These are phyloP conservation scores for Rhododendron simsii DNA, from an alignment of 148 eudicot genomes.

Conservation along the genomic window DNA sequence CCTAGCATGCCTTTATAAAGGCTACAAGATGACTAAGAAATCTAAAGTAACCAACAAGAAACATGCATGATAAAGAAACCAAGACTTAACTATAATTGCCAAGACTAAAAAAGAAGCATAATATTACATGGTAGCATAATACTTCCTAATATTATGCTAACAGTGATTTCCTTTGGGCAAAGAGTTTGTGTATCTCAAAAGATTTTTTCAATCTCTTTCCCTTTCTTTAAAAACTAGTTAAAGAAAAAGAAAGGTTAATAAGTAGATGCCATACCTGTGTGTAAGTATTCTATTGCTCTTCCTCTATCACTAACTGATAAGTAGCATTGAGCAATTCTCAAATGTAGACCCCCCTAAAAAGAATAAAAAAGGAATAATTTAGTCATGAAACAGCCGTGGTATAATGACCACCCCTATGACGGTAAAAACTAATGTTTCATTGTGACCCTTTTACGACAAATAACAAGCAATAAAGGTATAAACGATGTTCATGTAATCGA, in stretches of 20 bases:
- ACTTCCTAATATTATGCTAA: too few species aligned
- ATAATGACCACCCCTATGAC: neutral
- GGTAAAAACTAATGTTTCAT: neutral
- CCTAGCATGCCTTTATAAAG: too few species aligned
- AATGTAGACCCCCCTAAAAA: slow-evolving; percentile 49
- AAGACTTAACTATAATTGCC: too few species aligned
- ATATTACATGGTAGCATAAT: too few species aligned
- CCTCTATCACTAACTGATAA: slow-evolving; percentile 31
- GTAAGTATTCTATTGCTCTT: slow-evolving; percentile 63
- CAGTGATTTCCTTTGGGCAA: neutral
- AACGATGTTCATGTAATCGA: neutral
- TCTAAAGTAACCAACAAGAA: too few species aligned
- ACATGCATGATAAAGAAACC: too few species aligned
- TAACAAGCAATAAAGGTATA: neutral
- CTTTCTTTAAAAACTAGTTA: neutral
- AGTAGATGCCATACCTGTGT: slow-evolving; percentile 45
- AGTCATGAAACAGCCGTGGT: neutral
- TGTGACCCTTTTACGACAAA: neutral
- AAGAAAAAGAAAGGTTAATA: neutral
- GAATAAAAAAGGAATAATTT: neutral
- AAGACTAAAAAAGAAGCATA: too few species aligned
- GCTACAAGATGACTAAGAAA: too few species aligned
- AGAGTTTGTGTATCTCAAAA: neutral
- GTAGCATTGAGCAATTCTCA: slow-evolving; percentile 73
- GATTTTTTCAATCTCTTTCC: neutral